These are phyloP conservation scores for Cercophora samala DNA, from an alignment of 495 filamentous ascomycete species.

Conservation along the genomic window DNA sequence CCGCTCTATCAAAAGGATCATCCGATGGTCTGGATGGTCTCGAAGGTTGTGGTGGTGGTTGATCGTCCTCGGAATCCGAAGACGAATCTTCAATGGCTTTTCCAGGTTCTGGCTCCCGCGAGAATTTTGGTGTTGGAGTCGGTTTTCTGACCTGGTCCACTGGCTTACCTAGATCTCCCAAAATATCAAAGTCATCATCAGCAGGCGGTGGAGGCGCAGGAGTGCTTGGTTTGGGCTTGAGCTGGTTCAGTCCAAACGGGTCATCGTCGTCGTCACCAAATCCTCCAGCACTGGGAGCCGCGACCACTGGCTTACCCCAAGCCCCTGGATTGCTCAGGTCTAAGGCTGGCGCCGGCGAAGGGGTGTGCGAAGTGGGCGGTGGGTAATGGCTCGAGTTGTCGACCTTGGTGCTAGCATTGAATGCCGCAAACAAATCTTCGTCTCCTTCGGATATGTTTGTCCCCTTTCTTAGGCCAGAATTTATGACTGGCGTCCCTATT, in stretches of 20 bases:
- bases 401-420: constrained; percentile 56
- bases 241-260: constrained; percentile 77
- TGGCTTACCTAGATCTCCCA: constrained; percentile 81
- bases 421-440: constrained; percentile 61
- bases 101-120: constrained; percentile 41
- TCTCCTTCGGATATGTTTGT: constrained; percentile 41
- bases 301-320: constrained; percentile 32
- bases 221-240: constrained; percentile 47
- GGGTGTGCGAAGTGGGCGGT: constrained; percentile 40
- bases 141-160: constrained; percentile 66
- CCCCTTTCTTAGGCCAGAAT: constrained; percentile 18
- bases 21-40: constrained; percentile 29
- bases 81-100: constrained; percentile 45
- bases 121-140: constrained; percentile 38
- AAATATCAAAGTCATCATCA: constrained; percentile 85
- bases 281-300: constrained; percentile 20
- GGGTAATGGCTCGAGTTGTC: constrained; percentile 60
- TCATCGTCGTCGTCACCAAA: constrained; percentile 64
- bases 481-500: constrained; percentile 9
- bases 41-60: constrained; percentile 27
- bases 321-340: constrained; percentile 40
- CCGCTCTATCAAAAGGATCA: constrained; percentile 71
- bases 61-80: constrained; percentile 41
- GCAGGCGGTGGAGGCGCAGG: constrained; percentile 43
- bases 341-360: constrained; percentile 26